A percentile compares a stretch with the other conserved stretches of the same genome.
These are phyloP conservation scores for Aegilops bicornis DNA, from an alignment of 176 grass and related monocot species.

Conservation along the genomic window DNA sequence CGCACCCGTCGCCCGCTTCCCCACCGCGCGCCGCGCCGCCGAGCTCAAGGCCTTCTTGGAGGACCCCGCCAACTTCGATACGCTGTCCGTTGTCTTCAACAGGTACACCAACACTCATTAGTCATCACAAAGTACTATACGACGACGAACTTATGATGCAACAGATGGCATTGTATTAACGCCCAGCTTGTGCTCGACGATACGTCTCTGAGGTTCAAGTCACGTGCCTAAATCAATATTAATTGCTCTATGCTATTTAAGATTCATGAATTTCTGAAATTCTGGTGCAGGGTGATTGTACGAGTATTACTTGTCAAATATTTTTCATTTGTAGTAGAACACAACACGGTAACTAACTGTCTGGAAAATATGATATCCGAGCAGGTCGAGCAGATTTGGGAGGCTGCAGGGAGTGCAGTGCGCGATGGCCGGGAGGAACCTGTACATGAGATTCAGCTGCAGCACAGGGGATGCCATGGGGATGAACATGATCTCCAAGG, in stretches of 20 bases:
- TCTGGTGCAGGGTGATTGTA: not conserved
- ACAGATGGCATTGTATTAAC: not conserved
- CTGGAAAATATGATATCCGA: constrained; percentile 15
- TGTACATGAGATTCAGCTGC: constrained; percentile 94
- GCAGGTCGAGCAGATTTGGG: constrained; percentile 88
- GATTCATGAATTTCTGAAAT: not conserved
- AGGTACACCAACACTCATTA: constrained; percentile 42
- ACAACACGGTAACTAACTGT: not conserved
- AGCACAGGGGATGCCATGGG: constrained; percentile 97
- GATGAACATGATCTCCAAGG: constrained; percentile 99
- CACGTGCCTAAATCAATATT: not conserved
- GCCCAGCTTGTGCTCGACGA: not conserved
- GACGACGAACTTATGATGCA: not conserved
- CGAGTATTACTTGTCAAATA: not conserved
- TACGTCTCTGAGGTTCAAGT: not conserved
- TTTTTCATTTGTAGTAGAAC: not conserved
- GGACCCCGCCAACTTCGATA: constrained; percentile 70
- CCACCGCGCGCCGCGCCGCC: constrained; percentile 53
- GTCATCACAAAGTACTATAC: not conserved
- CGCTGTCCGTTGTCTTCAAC: constrained; percentile 73
- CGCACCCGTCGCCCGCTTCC: constrained; percentile 62
- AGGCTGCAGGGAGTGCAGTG: constrained; percentile 76
- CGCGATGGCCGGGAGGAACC: constrained; percentile 81
- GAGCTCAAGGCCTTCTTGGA: constrained; percentile 91
- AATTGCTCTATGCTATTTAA: not conserved